phyloP scores from a whole-genome alignment of 2,329 filamentous ascomycete species.

The Phialocephala sp. region DNA sequence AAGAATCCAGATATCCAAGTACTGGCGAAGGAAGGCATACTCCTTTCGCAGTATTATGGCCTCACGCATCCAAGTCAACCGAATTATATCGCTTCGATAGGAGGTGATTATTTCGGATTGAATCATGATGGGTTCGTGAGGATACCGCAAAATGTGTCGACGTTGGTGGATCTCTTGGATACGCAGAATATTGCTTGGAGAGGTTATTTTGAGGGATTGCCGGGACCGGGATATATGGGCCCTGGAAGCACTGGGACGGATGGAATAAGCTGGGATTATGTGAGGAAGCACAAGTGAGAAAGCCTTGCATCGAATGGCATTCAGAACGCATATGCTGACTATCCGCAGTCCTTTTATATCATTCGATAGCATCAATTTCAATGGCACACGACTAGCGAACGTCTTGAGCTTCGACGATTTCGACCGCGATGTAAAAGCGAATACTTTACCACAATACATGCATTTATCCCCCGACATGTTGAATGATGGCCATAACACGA shows the following conservation, averaged over 20 bases:
- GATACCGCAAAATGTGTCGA: constrained; percentile 53
- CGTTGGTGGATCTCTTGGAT: constrained; percentile 53
- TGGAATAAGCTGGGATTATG: constrained; percentile 45
- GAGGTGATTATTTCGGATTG: constrained; percentile 55
- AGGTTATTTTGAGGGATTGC: constrained; percentile 53
- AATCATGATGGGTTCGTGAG: constrained; percentile 52
- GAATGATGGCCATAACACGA: constrained; percentile 67
- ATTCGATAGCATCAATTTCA: constrained; percentile 59
- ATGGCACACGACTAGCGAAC: constrained; percentile 56
- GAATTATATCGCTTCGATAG: constrained; percentile 54
- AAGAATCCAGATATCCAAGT: constrained; percentile 48
- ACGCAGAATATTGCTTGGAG: constrained; percentile 49
- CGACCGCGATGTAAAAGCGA: constrained; percentile 58
- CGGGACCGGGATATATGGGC: constrained; percentile 54
- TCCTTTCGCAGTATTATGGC: constrained; percentile 52
- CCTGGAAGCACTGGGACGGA: constrained; percentile 45
- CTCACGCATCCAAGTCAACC: constrained; percentile 55
- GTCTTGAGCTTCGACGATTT: constrained; percentile 70
- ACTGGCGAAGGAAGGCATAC: constrained; percentile 51
- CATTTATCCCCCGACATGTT: constrained; percentile 69
- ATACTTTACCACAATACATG: constrained; percentile 67
- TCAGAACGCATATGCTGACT: neutral
- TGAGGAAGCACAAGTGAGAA: constrained; percentile 42
- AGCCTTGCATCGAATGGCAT: neutral
- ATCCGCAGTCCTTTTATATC: constrained; percentile 48